Conservation (phyloP, 2,329 filamentous ascomycete species). For the Exophiala sideris region DNA sequence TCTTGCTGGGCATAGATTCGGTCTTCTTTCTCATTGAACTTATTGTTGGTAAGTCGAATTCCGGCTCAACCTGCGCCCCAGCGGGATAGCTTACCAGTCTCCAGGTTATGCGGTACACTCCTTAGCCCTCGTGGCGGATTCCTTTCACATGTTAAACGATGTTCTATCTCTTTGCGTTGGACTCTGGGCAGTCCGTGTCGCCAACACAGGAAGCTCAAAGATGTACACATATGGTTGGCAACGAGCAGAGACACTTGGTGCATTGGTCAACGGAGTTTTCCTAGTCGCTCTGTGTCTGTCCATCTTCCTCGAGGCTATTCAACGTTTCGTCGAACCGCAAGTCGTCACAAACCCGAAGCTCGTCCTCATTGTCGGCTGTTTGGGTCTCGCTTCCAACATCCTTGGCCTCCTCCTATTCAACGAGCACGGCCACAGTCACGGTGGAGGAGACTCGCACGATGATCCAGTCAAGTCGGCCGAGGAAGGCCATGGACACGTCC, state of each 20-base stretch:
- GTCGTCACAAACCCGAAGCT: slow-evolving; percentile 80
- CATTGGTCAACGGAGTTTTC: slow-evolving; percentile 96
- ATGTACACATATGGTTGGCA: slow-evolving; percentile 98
- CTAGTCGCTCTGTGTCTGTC: slow-evolving; percentile 93
- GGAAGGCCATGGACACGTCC: slow-evolving; percentile 50
- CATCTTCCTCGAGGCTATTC: slow-evolving; percentile 92
- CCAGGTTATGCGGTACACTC: slow-evolving; percentile 79
- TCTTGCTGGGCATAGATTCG: slow-evolving; percentile 87
- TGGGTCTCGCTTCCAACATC: slow-evolving; percentile 84
- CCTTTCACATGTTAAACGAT: slow-evolving; percentile 99
- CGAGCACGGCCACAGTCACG: slow-evolving; percentile 84
- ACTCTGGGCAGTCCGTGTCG: slow-evolving; percentile 89
- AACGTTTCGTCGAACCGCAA: slow-evolving; percentile 86
- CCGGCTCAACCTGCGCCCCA: not conserved
- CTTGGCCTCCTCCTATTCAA: slow-evolving; percentile 87
- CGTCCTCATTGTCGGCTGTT: slow-evolving; percentile 82
- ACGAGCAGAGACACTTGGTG: slow-evolving; percentile 92
- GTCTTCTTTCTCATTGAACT: slow-evolving; percentile 90
- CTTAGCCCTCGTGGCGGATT: slow-evolving; percentile 89
- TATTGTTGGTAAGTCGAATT: slow-evolving; percentile 56
- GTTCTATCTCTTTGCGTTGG: slow-evolving; percentile 91
- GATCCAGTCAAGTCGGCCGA: slow-evolving; percentile 49
- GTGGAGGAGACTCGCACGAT: slow-evolving; percentile 46
- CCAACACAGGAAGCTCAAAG: slow-evolving; percentile 78
- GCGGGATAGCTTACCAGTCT: not conserved